These are phyloP conservation scores for Suillus bovinus DNA, from an alignment of 768 basidiomycete species.

Conservation along the genomic window DNA sequence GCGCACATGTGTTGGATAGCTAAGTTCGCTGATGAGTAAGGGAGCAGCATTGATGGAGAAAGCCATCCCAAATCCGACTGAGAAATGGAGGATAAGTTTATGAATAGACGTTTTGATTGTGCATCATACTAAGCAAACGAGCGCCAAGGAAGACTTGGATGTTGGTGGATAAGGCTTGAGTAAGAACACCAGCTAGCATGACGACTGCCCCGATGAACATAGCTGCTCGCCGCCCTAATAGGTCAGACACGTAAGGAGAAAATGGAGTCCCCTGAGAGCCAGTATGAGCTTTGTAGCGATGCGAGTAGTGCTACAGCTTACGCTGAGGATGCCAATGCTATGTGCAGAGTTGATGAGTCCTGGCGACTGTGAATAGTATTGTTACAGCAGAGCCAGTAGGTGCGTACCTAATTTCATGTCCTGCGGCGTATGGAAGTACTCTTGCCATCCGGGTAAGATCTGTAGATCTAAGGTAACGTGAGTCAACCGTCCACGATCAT, in stretches of 20 bases:
- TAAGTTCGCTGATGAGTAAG: slow-evolving; percentile 61
- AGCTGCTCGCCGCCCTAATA: slow-evolving; percentile 56
- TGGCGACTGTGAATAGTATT: slow-evolving; percentile 22
- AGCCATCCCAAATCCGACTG: slow-evolving; percentile 65
- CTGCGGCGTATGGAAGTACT: slow-evolving; percentile 52
- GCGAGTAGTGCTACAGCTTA: slow-evolving; percentile 26
- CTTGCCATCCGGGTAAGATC: too few relatives aligned
- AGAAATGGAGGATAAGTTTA: background rate
- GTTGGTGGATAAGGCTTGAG: slow-evolving; percentile 49
- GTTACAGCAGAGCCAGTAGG: background rate
- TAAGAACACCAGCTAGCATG: slow-evolving; percentile 64
- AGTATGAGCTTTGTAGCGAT: background rate
- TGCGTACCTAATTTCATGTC: slow-evolving; percentile 49
- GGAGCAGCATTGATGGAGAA: slow-evolving; percentile 66
- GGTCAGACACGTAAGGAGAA: slow-evolving; percentile 60
- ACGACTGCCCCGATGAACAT: slow-evolving; percentile 61
- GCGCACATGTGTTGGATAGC: slow-evolving; percentile 69
- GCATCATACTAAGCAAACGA: slow-evolving; percentile 39
- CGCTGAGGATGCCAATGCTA: slow-evolving; percentile 53
- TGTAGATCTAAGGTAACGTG: too few relatives aligned
- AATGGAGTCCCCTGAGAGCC: slow-evolving; percentile 54
- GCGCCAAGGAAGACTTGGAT: slow-evolving; percentile 57
- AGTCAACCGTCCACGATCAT: too few relatives aligned
- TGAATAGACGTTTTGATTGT: background rate
- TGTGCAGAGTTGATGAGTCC: slow-evolving; percentile 69